Conservation (phyloP, 2,329 filamentous ascomycete species). For the Cordyceps tenuipes region DNA sequence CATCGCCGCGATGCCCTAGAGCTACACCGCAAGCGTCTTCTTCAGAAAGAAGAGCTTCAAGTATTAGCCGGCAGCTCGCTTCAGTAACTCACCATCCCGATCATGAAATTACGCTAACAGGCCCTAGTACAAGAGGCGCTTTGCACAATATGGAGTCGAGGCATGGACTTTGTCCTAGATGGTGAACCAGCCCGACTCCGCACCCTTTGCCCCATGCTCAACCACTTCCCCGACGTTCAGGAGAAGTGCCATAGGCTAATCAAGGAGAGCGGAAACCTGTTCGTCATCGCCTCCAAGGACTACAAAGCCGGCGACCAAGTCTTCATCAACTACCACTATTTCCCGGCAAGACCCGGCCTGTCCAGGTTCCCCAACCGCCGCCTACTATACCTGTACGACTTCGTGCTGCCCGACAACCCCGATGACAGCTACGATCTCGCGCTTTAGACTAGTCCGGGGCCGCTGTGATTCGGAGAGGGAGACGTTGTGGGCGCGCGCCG, state of each 20-base stretch:
- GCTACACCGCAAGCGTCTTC: conserved; percentile 27
- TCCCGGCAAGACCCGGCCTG: too few relatives aligned
- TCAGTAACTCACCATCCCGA: conserved; percentile 22
- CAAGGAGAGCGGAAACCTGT: conserved; percentile 21
- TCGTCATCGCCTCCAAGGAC: conserved; percentile 16
- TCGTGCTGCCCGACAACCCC: conserved; percentile 27
- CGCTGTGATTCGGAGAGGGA: conserved; percentile 26
- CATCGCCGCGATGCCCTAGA: conserved; percentile 23
- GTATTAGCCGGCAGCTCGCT: conserved; percentile 26
- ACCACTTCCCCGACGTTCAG: conserved; percentile 26
- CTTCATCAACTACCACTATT: conserved; percentile 23
- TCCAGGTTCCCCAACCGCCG: conserved; percentile 26
- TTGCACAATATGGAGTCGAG: conserved; percentile 20
- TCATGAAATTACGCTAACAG: background rate
- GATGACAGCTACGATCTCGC: conserved; percentile 29
- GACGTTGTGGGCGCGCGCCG: conserved; percentile 26
- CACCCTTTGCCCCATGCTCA: conserved; percentile 29
- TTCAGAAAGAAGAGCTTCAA: conserved; percentile 26
- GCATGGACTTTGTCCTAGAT: conserved; percentile 24
- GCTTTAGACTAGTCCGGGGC: conserved; percentile 25
- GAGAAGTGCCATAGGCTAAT: conserved; percentile 20
- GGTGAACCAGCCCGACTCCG: conserved; percentile 9
- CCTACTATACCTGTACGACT: conserved; percentile 29
- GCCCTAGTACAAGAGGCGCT: conserved; percentile 28
- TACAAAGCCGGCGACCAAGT: conserved; percentile 28